Base-by-base conservation (phyloP, 192 early-diverging fungal species). In the Dissophora globulifera region DNA sequence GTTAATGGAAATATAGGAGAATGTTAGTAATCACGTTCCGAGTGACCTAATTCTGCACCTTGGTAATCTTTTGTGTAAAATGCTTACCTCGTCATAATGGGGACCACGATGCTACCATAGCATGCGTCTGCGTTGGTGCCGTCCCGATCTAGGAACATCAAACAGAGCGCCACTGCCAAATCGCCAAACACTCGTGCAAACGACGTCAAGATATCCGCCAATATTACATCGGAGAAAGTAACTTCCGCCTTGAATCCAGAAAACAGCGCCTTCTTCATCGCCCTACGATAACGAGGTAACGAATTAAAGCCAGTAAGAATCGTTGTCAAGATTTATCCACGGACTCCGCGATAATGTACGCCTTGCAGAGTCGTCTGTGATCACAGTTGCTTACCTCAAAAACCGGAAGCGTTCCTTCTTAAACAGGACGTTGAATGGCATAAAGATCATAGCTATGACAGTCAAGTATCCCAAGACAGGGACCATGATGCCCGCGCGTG, bases 151-250 rank as follows among this genome's bases (percentile, higher is more conserved):
- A 52, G 78, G 32, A 91, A 74, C 57, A 91, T 82, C 67, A 92
- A 86, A 45, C 90, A 89, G 16, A 79, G 79, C 0, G 93, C 87
- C 12, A 87, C 79, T 53, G 88, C 87, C 13, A 95, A 62, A 70
- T 98, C 97, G 12, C 93, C 93, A 57, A 97, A 83, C 19, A 96
- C 92, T 47, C 92, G 87, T 2, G 96, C 92, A 78, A 94, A 97
- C 56, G 93, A 94, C 0, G 96, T 98, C 79, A 99, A 69, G 29
- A 98, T 93, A 87, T 99, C 97, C 0, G 96, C 95, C 50, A 99
- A 79, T 32, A 99, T 89, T 26, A 96, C 86, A 62, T 99, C 97
- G 0, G 79, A 81, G 54, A 93, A 85, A 26, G 80, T 84, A 4
- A 93, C 91, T 56, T 82, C 78, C 3, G 81, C 33, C 49, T 78